A percentile compares a stretch with the other conserved stretches of the same genome.
phyloP scores from a whole-genome alignment of 2,329 filamentous ascomycete genomes.

The Zymoseptoria tritici region DNA sequence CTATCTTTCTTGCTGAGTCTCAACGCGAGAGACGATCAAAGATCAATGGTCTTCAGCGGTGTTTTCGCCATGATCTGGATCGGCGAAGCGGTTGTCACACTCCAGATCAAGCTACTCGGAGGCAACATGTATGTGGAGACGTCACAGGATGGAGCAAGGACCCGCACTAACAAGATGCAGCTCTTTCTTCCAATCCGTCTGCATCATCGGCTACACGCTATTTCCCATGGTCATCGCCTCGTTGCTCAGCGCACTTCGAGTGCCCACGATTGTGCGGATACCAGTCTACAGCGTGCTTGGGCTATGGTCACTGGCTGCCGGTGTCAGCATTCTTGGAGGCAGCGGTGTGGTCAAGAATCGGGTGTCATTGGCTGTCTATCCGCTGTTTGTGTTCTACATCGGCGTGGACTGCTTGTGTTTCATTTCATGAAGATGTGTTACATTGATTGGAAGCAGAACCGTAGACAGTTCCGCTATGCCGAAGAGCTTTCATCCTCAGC shows the following conservation, averaged over 20 bases:
- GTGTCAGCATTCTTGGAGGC: slow-evolving; percentile 89
- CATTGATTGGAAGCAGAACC: background rate
- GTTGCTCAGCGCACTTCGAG: slow-evolving; percentile 72
- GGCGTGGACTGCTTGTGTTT: slow-evolving; percentile 92
- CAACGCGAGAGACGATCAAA: slow-evolving; percentile 70
- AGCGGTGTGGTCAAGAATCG: slow-evolving; percentile 94
- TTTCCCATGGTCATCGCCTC: slow-evolving; percentile 94
- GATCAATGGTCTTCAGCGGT: slow-evolving; percentile 83
- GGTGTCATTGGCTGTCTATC: slow-evolving; percentile 88
- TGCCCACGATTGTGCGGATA: slow-evolving; percentile 75
- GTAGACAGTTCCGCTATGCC: background rate
- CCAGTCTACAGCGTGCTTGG: slow-evolving; percentile 86
- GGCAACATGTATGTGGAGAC: slow-evolving; percentile 77
- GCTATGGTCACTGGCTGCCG: slow-evolving; percentile 87
- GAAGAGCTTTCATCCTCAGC: background rate
- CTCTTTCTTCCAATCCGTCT: slow-evolving; percentile 95
- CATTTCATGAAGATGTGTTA: slow-evolving; percentile 50
- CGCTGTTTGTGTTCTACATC: slow-evolving; percentile 90
- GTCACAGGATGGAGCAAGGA: slow-evolving; percentile 3
- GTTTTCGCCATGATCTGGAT: slow-evolving; percentile 97
- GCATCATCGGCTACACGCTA: slow-evolving; percentile 96
- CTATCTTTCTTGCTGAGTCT: slow-evolving; percentile 83
- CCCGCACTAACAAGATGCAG: slow-evolving; percentile 44
- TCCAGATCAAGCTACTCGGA: slow-evolving; percentile 93
- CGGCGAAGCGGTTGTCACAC: slow-evolving; percentile 90